Base-by-base conservation (phyloP, 1,284 basidiomycete genomes). In the Coniferiporia weirii region DNA sequence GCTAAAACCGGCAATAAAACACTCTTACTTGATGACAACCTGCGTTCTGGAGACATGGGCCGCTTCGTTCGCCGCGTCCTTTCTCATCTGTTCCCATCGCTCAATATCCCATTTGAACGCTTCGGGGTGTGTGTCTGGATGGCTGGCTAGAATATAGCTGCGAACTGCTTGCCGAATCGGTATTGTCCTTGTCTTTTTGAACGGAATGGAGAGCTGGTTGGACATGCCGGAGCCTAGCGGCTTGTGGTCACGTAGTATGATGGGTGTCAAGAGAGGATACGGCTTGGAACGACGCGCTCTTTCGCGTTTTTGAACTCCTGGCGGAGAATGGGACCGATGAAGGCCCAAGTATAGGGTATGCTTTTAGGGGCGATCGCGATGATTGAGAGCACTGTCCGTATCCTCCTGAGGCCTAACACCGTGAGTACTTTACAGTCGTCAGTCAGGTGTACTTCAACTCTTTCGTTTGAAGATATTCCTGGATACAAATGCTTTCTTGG, bases 71-170 rank as follows among this genome's bases (percentile, higher is more conserved):
- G 82, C 76, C 46, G 78, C 87, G 52, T 85, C 79, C 54, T 80
- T 83, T 38, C 95, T 79, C 56, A 95, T 75, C 4, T 74, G 69
- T 54, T 86, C 83, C 81, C 95, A 92, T 32, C 73, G 73, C 8
- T 79, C 79, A 53, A 95, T 84, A 70, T 98, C 95, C 66, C 79
- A 77, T 70, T 79, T 85, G 75, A 95, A 95, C n/a, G 87, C 85
- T 66, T 95, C 92, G 0, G 94, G 92, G 68, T 96, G 91, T n/a
- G 85, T 83, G 46, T 89, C 87, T 6, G 81, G 78, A 69, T 89
- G 83, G 52, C 82, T 75, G 0, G 73, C 67, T n/a, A 79, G 76
- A 52, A 97, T 87, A 72, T 94, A 92, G 45, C 77, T 75, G 46
- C 85, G 79, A 0, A 89, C 77, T 4, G 84, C 76, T 22, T 79